Conservation (phyloP, 306 rosid species). For the Senna tora region DNA sequence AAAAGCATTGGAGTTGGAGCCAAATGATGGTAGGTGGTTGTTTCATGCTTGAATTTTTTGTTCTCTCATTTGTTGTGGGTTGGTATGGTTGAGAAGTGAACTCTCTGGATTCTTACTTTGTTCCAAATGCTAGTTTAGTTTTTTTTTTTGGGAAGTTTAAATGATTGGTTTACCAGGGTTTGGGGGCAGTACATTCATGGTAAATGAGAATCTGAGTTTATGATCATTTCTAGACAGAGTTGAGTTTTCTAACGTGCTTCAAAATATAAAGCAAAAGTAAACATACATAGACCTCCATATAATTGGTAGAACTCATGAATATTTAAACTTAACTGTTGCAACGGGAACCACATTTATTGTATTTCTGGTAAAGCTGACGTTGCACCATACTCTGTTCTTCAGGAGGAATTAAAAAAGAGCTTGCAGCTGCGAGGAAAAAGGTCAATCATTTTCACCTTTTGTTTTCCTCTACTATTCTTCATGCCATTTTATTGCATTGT, state of each 20-base stretch:
- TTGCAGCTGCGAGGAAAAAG: conserved; percentile 39
- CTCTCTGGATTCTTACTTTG: conserved; percentile 15
- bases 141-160: not conserved
- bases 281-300: conserved; percentile 2
- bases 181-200: not conserved
- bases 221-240: not conserved
- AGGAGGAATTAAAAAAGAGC: conserved; percentile 46
- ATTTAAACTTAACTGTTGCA: conserved; percentile 10
- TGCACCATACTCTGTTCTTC: conserved; percentile 22
- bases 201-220: not conserved
- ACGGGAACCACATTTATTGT: not conserved
- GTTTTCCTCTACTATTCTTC: not conserved
- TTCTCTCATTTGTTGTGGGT: conserved; percentile 11
- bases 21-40: conserved; percentile 56
- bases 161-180: conserved; percentile 24
- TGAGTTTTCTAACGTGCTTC: not conserved
- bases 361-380: conserved; percentile 28
- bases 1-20: conserved; percentile 60
- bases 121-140: not conserved
- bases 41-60: conserved; percentile 4
- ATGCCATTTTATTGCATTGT: not conserved
- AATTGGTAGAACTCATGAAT: conserved; percentile 18
- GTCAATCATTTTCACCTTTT: conserved; percentile 5
- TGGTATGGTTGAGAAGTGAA: conserved; percentile 28
- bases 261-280: conserved; percentile 25